Evolutionary conservation across 306 rosid genomes (phyloP), one percentile per base, ranked within the genome.

Genomic region (Castanopsis chinensis): DNA sequence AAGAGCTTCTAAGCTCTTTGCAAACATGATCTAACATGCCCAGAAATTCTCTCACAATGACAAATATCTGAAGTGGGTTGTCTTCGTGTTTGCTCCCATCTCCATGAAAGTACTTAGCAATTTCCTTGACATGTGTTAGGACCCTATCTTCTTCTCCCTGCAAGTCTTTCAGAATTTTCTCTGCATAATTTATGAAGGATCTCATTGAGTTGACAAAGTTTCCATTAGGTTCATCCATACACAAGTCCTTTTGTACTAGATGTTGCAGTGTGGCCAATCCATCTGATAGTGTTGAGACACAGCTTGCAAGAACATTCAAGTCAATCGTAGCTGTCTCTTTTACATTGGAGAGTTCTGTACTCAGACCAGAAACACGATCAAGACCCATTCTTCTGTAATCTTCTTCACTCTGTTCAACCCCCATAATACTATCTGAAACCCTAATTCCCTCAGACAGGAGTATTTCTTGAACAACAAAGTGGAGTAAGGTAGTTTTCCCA

Each of bases 391-490:
- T 89, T 78, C 88, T 82, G 86, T 95, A 90, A 69, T 91, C 92
- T 20, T 91, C 92, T 83, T 93, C 97, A 25, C 85, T 88, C 77
- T 95, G 93, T 86, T 92, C 97, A 15, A 82, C 83, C 0, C 93
- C 84, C 79, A 83, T 79, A 79, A 25, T 80, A 82, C 87, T 86
- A 1, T 90, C 93, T 0, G 99, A 90, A 28, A 90, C 98, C 79
- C 91, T 75, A 3, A 93, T 83, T 30, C 98, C 98, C 83, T 93
- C 99, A 0, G 93, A 78, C 3, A 96, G 85, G 33, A 91, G 83
- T 18, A 95, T 92, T 71, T 96, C 99, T 76, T 96, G 97, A 8
- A 96, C 99, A 0, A 96, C 99, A 20, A 96, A 96, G 80, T 91
- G 99, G 81, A 96, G 97, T 25, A 96, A 79, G 9, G 93, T 89